Evolutionary conservation across 164 flowering plant genomes (phyloP).

Genomic region (Macadamia tetraphylla): DNA sequence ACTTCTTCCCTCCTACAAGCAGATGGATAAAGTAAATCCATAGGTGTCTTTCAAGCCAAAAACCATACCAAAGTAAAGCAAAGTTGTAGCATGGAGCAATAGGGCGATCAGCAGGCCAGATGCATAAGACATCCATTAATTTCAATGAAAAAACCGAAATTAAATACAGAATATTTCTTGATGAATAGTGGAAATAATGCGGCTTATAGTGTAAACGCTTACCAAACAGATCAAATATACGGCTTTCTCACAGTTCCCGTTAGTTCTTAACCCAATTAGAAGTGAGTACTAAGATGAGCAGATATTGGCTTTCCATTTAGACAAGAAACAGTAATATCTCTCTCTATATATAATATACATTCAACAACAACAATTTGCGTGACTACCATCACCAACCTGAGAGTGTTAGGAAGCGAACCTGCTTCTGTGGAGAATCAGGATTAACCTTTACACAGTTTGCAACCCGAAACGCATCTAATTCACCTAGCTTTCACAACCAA

Average conservation of each 20-base stretch:
- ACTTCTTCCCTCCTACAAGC: constrained; percentile 61
- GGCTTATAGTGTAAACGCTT: not conserved
- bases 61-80: not conserved
- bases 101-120: too few relatives aligned
- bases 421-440: constrained; percentile 93
- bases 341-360: not conserved
- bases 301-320: too few relatives aligned
- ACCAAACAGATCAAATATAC: not conserved
- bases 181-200: too few relatives aligned
- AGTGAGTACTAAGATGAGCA: too few relatives aligned
- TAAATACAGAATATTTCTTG: too few relatives aligned
- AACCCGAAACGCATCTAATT: constrained; percentile 48
- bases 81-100: not conserved
- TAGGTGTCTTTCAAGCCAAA: not conserved
- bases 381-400: constrained; percentile 45
- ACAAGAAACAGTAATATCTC: not conserved
- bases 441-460: constrained; percentile 78
- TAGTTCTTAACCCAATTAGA: too few relatives aligned
- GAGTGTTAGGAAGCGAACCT: constrained; percentile 74
- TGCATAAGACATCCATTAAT: too few relatives aligned
- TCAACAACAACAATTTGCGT: not conserved
- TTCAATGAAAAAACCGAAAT: too few relatives aligned
- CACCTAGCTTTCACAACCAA: constrained; percentile 46
- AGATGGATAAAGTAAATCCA: not conserved
- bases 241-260: not conserved